Evolutionary conservation across 805 yeast genomes (phyloP), one percentile per base, ranked within the genome.

Genomic region (Wickerhamomyces queroliae): DNA sequence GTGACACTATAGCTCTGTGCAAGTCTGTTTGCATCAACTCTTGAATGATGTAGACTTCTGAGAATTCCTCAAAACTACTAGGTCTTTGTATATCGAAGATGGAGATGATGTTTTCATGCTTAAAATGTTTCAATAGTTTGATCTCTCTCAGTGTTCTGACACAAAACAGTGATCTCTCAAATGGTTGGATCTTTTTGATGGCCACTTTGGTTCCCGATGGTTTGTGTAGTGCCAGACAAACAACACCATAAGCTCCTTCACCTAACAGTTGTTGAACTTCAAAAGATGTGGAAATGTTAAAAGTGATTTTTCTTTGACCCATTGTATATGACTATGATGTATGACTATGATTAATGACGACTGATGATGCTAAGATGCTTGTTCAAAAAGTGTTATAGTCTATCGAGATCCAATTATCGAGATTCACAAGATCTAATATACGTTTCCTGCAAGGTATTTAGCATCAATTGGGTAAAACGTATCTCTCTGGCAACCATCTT

Each of bases 181-280:
- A 91, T 11, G 97, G 97, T 56, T 83, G 84, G 47, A 91, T 88
- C 64, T 90, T 91, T 62, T 91, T 91, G 55, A 91, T 89, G 30
- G 98, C 98, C n/a, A 91, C 97, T 47, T 78, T 78, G 50, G 83
- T 90, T 39, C 83, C 82, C 1, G 93, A 76, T 6, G 96, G 95
- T 53, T 77, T 76, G 62, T 91, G 96, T 10, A 80, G 63, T 0
- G 97, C 97, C 10, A 91, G 78, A 60, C 96, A 80, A 10, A 91
- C 98, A 11, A 90, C 79, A 6, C 98, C 98, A 57, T 91, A 91
- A 0, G 98, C 97, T 16, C 98, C 98, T 61, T 89, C 95, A 8
- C 98, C 98, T 2, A 91, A 80, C 13, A 91, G 76, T 48, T 86
- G 88, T 37, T 81, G 69, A 35, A 91, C 79, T 59, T 88, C 88